phyloP scores from a whole-genome alignment of 2,329 filamentous ascomycete species.

The Parastagonospora nodorum region DNA sequence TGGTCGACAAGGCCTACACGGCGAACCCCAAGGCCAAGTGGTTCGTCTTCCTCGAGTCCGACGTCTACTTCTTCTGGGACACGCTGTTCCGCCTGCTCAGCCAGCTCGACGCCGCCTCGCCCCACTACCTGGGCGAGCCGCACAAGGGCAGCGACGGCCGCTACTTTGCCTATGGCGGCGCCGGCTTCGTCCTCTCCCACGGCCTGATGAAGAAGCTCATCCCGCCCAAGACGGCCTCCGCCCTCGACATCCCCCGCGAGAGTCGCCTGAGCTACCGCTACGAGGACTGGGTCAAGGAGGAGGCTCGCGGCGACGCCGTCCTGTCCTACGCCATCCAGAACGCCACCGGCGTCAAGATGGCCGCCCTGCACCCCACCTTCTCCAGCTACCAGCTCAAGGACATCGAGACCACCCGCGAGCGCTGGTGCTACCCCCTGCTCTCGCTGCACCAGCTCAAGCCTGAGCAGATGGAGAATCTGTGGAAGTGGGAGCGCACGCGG shows the following conservation, averaged over 20 bases:
- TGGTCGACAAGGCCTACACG: conserved; percentile 57
- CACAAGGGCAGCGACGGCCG: conserved; percentile 37
- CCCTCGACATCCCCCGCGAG: conserved; percentile 37
- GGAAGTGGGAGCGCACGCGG: conserved; percentile 53
- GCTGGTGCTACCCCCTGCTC: conserved; percentile 53
- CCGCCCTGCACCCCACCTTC: conserved; percentile 47
- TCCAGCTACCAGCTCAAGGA: conserved; percentile 56
- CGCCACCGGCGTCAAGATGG: conserved; percentile 40
- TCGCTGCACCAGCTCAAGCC: conserved; percentile 47
- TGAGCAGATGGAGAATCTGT: conserved; percentile 56
- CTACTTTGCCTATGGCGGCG: conserved; percentile 52
- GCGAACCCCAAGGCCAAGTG: conserved; percentile 44
- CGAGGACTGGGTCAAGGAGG: conserved; percentile 44
- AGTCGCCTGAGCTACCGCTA: conserved; percentile 38
- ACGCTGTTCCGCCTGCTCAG: conserved; percentile 50
- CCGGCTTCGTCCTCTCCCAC: conserved; percentile 53
- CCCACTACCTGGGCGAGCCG: conserved; percentile 49
- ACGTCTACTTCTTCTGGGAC: conserved; percentile 48
- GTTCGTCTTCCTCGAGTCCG: conserved; percentile 48
- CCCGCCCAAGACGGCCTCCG: conserved; percentile 34
- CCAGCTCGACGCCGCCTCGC: conserved; percentile 42
- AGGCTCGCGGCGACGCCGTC: conserved; percentile 52
- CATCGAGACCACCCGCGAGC: conserved; percentile 45
- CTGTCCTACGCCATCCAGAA: conserved; percentile 47
- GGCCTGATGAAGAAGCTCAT: conserved; percentile 57